These are phyloP conservation scores for Fusarium globosum DNA, from an alignment of 2,329 filamentous ascomycete species.

Conservation along the genomic window DNA sequence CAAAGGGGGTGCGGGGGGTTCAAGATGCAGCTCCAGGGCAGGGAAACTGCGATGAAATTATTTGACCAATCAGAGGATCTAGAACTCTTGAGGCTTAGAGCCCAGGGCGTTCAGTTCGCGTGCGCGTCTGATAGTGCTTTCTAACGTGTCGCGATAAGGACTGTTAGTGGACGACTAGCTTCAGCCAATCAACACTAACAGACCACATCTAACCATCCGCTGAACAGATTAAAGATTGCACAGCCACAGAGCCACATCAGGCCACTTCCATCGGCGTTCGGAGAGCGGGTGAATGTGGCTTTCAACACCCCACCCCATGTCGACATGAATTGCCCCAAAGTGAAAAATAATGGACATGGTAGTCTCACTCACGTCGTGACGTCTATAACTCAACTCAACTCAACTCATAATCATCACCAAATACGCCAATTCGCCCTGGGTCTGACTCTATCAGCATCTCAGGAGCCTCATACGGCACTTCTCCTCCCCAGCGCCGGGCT, in stretches of 20 bases:
- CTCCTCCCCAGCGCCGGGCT: constrained; percentile 33
- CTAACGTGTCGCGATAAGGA: constrained; percentile 9
- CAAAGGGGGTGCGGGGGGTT: constrained; percentile 37
- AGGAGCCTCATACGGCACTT: constrained; percentile 24
- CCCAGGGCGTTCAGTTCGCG: constrained; percentile 24
- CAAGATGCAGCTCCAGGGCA: constrained; percentile 7
- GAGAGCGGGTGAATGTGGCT: constrained; percentile 11
- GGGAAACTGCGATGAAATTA: constrained; percentile 7
- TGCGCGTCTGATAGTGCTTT: constrained; percentile 26
- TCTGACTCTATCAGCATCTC: constrained; percentile 10
- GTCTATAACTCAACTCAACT: constrained; percentile 13
- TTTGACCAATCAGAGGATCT: constrained; percentile 15
- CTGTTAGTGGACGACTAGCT: constrained; percentile 5
- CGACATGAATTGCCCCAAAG: constrained; percentile 27
- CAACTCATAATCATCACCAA: constrained; percentile 17
- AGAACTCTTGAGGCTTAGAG: constrained; percentile 8
- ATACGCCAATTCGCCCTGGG: constrained; percentile 27
- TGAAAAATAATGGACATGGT: constrained; percentile 41
- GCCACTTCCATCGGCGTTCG: background rate
- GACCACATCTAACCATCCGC: fast-evolving
- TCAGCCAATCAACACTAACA: background rate
- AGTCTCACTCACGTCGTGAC: constrained; percentile 32
- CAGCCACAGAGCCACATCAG: constrained; percentile 19
- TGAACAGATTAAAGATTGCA: background rate
- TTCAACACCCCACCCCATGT: constrained; percentile 12